phyloP scores from a whole-genome alignment of 352 stramenopile genomes.

The Pilasporangium apinafurcum region DNA sequence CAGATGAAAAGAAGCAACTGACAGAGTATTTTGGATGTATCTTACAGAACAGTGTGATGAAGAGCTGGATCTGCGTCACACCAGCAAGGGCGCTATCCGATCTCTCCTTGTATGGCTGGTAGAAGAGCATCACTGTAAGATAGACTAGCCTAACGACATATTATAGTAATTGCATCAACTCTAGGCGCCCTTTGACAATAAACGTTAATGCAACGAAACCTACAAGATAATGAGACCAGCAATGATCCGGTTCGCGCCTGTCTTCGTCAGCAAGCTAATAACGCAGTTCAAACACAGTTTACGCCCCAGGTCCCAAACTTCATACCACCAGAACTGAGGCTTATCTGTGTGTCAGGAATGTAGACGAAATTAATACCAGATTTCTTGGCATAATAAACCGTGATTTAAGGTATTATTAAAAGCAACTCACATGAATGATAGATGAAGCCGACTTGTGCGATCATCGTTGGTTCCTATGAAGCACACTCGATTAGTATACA shows the following conservation, averaged over 20 bases:
- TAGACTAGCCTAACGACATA: constrained; percentile 46
- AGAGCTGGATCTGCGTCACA: constrained; percentile 69
- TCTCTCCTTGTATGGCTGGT: constrained; percentile 51
- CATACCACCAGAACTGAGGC: constrained; percentile 67
- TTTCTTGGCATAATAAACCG: too few relatives aligned
- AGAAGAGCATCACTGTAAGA: constrained; percentile 68
- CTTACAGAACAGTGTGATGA: constrained; percentile 75
- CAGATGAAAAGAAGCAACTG: not conserved
- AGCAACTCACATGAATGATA: constrained; percentile 58
- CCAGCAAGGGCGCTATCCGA: constrained; percentile 60
- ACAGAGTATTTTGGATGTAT: not conserved
- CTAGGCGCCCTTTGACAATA: too few relatives aligned
- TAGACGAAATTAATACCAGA: too few relatives aligned
- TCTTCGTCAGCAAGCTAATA: constrained; percentile 50
- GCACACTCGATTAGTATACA: not conserved
- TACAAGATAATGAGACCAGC: constrained; percentile 64
- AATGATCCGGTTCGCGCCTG: constrained; percentile 63
- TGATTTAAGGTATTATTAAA: not conserved
- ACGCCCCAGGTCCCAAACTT: constrained; percentile 66
- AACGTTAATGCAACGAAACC: too few relatives aligned
- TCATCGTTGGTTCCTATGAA: constrained; percentile 55
- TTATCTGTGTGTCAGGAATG: constrained; percentile 24
- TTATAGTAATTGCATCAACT: too few relatives aligned
- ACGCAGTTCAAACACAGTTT: constrained; percentile 73
- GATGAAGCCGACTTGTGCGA: constrained; percentile 76